Evolutionary conservation across 140 eudicot genomes (phyloP).

Genomic region (Flaveria floridana): DNA sequence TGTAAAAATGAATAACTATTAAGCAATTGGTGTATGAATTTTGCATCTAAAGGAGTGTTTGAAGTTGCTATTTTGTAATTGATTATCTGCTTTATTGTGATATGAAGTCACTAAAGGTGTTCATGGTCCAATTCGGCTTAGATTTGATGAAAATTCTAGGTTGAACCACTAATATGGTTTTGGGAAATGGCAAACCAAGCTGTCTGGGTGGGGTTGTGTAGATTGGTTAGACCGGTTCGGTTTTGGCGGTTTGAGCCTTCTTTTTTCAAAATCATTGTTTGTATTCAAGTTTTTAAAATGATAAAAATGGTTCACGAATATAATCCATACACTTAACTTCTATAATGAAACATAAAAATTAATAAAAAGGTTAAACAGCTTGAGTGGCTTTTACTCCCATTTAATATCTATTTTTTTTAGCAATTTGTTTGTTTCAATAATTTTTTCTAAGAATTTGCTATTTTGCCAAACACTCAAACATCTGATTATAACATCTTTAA

Average conservation of each 20-base stretch:
- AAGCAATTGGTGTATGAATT: background rate
- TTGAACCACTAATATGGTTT: background rate
- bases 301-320: background rate
- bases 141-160: background rate
- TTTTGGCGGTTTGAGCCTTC: background rate
- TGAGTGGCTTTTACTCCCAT: background rate
- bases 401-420: background rate
- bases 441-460: background rate
- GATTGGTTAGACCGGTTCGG: background rate
- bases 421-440: background rate
- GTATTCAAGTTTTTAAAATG: background rate
- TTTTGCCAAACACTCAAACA: background rate
- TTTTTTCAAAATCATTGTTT: too few species aligned
- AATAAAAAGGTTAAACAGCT: too few species aligned
- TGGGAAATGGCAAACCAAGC: background rate
- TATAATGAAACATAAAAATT: background rate
- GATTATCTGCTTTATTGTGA: background rate
- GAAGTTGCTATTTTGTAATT: background rate
- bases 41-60: slow-evolving; percentile 1
- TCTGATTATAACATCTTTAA: slow-evolving; percentile 1
- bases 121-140: background rate
- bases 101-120: background rate
- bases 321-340: background rate
- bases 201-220: background rate
- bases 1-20: slow-evolving; percentile 5